Evolutionary conservation across 2,329 filamentous ascomycete species (phyloP).

Genomic region (Onygena corvina): DNA sequence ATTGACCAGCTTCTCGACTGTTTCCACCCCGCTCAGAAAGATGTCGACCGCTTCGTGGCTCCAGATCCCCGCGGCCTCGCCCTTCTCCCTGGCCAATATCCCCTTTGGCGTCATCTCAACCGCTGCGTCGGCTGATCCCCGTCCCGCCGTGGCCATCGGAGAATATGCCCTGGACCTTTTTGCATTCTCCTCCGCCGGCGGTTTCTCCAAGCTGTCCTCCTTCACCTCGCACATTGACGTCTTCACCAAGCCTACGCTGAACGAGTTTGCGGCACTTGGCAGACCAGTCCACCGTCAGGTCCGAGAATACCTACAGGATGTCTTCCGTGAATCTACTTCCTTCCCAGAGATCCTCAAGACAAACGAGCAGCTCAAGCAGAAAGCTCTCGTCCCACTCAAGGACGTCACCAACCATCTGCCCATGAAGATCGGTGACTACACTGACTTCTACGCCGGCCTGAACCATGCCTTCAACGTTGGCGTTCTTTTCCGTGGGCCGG

Average conservation of each 20-base stretch:
- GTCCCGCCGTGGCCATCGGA: constrained; percentile 61
- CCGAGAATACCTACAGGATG: constrained; percentile 54
- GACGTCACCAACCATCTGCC: constrained; percentile 57
- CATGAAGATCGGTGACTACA: constrained; percentile 70
- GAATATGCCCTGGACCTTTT: constrained; percentile 58
- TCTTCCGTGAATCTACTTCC: constrained; percentile 50
- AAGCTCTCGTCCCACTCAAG: constrained; percentile 47
- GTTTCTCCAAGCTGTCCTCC: constrained; percentile 47
- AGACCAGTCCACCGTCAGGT: constrained; percentile 56
- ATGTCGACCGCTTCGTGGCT: constrained; percentile 44
- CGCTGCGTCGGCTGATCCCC: constrained; percentile 42
- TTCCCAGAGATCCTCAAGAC: constrained; percentile 51
- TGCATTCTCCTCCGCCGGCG: constrained; percentile 46
- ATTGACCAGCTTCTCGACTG: constrained; percentile 3
- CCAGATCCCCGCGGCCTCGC: constrained; percentile 46
- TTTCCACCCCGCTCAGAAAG: not conserved
- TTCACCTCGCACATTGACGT: constrained; percentile 48
- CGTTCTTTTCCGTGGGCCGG: constrained; percentile 57
- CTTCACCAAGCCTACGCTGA: constrained; percentile 55
- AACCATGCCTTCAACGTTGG: constrained; percentile 68
- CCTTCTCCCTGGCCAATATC: constrained; percentile 68
- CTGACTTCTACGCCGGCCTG: constrained; percentile 71
- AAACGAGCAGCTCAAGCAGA: constrained; percentile 46
- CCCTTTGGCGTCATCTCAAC: constrained; percentile 74
- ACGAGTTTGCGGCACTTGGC: constrained; percentile 62